A percentile compares a stretch with the other conserved stretches of the same genome.
phyloP scores from a whole-genome alignment of 1,284 basidiomycete genomes.

The Phlebopus sp. region DNA sequence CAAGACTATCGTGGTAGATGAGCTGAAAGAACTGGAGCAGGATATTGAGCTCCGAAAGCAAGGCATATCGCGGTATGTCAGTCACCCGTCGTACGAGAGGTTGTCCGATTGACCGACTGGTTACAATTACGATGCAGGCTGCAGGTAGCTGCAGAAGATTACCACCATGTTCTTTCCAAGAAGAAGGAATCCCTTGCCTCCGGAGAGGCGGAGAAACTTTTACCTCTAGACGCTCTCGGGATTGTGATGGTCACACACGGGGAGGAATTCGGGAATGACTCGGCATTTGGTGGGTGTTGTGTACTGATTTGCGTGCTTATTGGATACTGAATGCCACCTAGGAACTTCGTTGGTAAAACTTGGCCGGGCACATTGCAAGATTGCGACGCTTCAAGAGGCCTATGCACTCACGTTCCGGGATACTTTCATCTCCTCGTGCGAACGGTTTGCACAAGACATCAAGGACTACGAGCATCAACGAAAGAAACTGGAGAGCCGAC shows the following conservation, averaged over 20 bases:
- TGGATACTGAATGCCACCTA: constrained; percentile 24
- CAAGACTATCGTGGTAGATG: constrained; percentile 59
- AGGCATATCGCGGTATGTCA: constrained; percentile 59
- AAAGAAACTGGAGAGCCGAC: constrained; percentile 79
- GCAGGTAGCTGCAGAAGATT: constrained; percentile 57
- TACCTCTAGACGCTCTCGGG: constrained; percentile 76
- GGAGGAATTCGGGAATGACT: constrained; percentile 73
- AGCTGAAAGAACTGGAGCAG: constrained; percentile 65
- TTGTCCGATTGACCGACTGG: too few relatives aligned
- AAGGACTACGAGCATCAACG: constrained; percentile 67
- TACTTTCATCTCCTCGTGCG: constrained; percentile 65
- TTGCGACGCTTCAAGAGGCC: constrained; percentile 78
- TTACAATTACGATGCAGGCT: constrained; percentile 41
- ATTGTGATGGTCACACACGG: constrained; percentile 85
- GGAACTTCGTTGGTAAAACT: constrained; percentile 69
- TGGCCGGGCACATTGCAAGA: constrained; percentile 78
- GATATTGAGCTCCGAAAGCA: constrained; percentile 67
- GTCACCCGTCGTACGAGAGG: neutral
- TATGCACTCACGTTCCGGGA: constrained; percentile 70
- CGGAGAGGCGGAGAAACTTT: constrained; percentile 59
- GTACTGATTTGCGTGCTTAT: neutral
- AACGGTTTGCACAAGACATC: constrained; percentile 61
- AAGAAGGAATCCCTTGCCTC: constrained; percentile 60
- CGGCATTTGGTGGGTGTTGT: constrained; percentile 57
- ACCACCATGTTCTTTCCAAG: constrained; percentile 61